These are phyloP conservation scores for Fusarium hostae DNA, from an alignment of 2,329 filamentous ascomycete genomes.

Conservation along the genomic window DNA sequence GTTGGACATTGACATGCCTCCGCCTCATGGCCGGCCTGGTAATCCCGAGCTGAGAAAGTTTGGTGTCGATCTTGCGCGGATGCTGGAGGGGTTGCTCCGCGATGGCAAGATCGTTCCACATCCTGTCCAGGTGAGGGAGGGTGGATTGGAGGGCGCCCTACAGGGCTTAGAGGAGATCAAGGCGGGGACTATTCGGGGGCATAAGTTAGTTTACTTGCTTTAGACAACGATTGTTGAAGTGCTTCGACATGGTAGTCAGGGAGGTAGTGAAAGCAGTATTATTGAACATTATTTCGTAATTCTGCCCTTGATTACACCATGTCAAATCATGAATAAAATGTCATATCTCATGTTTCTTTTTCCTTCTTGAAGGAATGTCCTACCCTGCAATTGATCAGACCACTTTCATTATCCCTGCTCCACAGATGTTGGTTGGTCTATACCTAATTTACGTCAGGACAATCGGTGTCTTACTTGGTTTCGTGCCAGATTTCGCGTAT, in stretches of 20 bases:
- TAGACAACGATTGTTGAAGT: background rate
- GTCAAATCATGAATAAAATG: background rate
- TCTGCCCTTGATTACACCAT: background rate
- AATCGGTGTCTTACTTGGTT: background rate
- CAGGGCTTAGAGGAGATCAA: slow-evolving; percentile 11
- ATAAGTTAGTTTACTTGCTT: background rate
- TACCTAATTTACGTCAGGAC: background rate
- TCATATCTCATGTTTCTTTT: background rate
- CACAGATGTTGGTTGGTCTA: background rate
- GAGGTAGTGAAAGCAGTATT: background rate
- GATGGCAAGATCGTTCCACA: slow-evolving; percentile 6
- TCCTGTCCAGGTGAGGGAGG: background rate
- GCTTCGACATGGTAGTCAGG: background rate
- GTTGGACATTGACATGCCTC: slow-evolving; percentile 3
- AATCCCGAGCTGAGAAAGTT: slow-evolving; percentile 9
- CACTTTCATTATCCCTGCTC: background rate
- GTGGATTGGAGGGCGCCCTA: slow-evolving; percentile 1
- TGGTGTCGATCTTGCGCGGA: slow-evolving; percentile 3
- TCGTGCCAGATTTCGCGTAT: background rate
- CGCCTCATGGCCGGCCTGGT: background rate
- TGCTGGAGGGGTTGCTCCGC: slow-evolving; percentile 1
- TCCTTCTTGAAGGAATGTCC: background rate
- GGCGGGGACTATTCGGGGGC: background rate
- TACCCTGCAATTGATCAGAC: background rate
- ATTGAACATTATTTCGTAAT: background rate